These are phyloP conservation scores for Clavispora vitiphila DNA, from an alignment of 805 yeast species.

Conservation along the genomic window DNA sequence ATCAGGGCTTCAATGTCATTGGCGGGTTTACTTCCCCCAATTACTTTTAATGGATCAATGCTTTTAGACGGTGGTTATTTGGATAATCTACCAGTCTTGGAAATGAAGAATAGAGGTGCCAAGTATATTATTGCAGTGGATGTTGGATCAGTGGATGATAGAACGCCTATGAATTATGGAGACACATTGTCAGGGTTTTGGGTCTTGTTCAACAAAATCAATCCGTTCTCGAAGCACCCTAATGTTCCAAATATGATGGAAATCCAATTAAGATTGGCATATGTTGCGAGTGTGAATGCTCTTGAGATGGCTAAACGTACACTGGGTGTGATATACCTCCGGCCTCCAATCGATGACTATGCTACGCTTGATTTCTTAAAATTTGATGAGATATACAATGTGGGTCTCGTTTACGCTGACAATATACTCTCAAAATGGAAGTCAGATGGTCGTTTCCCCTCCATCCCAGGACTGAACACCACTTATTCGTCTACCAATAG, in stretches of 20 bases:
- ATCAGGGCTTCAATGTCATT: conserved; percentile 94
- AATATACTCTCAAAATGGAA: conserved; percentile 49
- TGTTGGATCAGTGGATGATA: conserved; percentile 92
- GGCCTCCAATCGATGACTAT: conserved; percentile 92
- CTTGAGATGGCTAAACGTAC: conserved; percentile 79
- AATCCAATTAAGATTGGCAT: conserved; percentile 86
- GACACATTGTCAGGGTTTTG: conserved; percentile 90
- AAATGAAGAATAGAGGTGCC: conserved; percentile 89
- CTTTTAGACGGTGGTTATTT: conserved; percentile 93
- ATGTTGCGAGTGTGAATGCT: conserved; percentile 93
- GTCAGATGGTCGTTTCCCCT: conserved; percentile 51
- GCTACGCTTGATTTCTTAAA: conserved; percentile 90
- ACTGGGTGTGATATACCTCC: conserved; percentile 77
- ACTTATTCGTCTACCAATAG: not conserved
- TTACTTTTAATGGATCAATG: conserved; percentile 89
- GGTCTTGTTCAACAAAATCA: conserved; percentile 83
- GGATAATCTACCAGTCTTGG: conserved; percentile 87
- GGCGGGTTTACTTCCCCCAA: conserved; percentile 88
- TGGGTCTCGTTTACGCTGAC: conserved; percentile 74
- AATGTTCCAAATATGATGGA: conserved; percentile 93
- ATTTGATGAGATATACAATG: conserved; percentile 82
- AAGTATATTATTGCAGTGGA: conserved; percentile 85
- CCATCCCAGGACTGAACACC: conserved; percentile 46
- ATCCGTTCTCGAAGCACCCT: conserved; percentile 83
- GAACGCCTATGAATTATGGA: conserved; percentile 86